Evolutionary conservation across 441 rosid genomes (phyloP), one percentile per base, ranked within the genome.

Genomic region (Adansonia madagascariensis): DNA sequence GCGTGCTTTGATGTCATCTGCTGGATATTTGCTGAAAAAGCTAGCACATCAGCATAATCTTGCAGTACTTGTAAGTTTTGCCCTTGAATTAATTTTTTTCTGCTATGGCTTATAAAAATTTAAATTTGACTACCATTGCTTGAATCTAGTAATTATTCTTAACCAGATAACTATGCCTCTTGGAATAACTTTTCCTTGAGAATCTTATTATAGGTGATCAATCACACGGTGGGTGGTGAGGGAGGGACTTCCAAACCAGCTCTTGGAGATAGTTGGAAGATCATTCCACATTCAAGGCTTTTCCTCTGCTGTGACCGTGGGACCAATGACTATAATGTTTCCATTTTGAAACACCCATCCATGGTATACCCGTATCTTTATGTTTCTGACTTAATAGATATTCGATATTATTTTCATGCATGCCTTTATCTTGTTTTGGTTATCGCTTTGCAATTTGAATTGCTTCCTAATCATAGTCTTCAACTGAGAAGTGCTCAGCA

Each of bases 201-300:
- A 53, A 52, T 15, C 55, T 77, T 67, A 8, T 72, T 77, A 77
- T 84, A 94, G 98, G 91, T 94, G 82, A 92, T 89, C 5, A 91
- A 94, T 83, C 98, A 91, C 84, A 94, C 88, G 10, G 97, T 92
- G 79, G 89, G 87, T 69, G 93, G 95, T 81, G 95, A 86, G 71
- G 90, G 89, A 62, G 91, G 94, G 70, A 74, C 72, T 60, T 80
- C 74, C 59, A 94, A 91, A 85, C 97, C 97, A 39, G 97, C 98
- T 77, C 93, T 92, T 41, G 98, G 98, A 60, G 92, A 92, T 88
- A 86, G 86, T 79, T 94, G 98, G 98, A 92, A 92, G 86, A 88
- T 85, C 81, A 84, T 94, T 67, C 93, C 98, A 53, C 94, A 92
- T 74, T 86, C 82, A 78, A 90, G 98, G 87, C 91, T 94, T 72